phyloP scores from a whole-genome alignment of 345 rosid species.

The Carallia brachiata region DNA sequence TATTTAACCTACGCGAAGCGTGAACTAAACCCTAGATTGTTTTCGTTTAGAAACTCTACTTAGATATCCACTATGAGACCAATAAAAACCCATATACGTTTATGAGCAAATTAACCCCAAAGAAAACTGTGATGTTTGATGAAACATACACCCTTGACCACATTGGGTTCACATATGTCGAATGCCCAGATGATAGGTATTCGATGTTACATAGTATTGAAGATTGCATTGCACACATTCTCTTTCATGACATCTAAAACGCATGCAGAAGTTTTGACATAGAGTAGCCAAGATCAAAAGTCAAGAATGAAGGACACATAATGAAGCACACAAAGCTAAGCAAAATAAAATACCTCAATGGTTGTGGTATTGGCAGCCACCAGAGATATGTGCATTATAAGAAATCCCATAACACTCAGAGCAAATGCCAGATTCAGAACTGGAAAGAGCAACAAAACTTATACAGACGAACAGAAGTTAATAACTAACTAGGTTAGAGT shows the following conservation, averaged over 20 bases:
- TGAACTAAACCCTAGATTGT: no score
- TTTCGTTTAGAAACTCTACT: background rate
- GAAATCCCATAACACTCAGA: constrained; percentile 87
- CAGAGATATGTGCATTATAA: constrained; percentile 87
- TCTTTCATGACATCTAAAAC: background rate
- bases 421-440: constrained; percentile 95
- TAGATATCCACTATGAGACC: no score
- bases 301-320: background rate
- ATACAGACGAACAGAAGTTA: constrained; percentile 2
- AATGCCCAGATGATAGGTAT: background rate
- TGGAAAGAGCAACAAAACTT: constrained; percentile 34
- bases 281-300: background rate
- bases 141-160: background rate
- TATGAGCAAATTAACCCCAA: no score
- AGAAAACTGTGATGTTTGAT: no score
- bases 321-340: background rate
- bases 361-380: constrained; percentile 91
- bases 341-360: constrained; percentile 63
- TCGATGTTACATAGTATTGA: background rate
- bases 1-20: no score
- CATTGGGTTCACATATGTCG: background rate
- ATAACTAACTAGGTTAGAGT: background rate
- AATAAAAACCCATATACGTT: no score
- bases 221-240: background rate
- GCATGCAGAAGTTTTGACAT: background rate